A percentile compares a stretch with the other conserved stretches of the same genome.
Conservation (phyloP, 176 grass and related monocot genomes). For the sorghum (Sorghum bicolor) region DNA sequence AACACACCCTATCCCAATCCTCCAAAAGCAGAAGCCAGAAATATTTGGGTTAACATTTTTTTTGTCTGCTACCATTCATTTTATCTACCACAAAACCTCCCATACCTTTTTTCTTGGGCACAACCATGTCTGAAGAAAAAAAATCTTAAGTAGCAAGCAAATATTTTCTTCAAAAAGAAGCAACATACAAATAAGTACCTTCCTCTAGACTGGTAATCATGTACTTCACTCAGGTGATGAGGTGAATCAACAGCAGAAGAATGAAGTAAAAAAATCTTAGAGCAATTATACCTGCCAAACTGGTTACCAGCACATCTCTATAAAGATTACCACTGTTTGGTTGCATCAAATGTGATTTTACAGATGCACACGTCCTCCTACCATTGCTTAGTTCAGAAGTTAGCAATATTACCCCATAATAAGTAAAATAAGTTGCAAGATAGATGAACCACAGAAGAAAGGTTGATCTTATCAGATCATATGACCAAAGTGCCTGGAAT, state of each 20-base stretch:
- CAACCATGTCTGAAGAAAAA: not conserved
- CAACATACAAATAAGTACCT: not conserved
- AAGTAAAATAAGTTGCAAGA: slow-evolving; percentile 60
- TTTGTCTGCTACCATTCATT: not conserved
- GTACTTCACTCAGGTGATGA: not conserved
- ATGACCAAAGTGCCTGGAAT: slow-evolving; percentile 40
- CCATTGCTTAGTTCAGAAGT: slow-evolving; percentile 58
- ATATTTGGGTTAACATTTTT: not conserved
- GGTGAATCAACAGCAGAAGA: not conserved
- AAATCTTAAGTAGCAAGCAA: not conserved
- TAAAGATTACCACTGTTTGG: slow-evolving; percentile 43
- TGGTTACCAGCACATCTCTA: slow-evolving; percentile 70
- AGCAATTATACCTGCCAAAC: slow-evolving; percentile 50
- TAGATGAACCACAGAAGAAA: slow-evolving; percentile 64
- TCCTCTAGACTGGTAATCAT: not conserved
- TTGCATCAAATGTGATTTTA: slow-evolving; percentile 11
- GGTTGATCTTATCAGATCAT: slow-evolving; percentile 51
- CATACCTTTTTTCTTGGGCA: not conserved
- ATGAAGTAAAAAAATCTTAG: not conserved
- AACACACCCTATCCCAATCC: not conserved
- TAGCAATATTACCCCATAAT: slow-evolving; percentile 69
- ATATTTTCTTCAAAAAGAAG: not conserved
- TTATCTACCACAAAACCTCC: not conserved
- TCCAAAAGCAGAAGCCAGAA: not conserved
- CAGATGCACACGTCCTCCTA: slow-evolving; percentile 27